Percentiles rank a stretch among this genome's conserved stretches.
These are phyloP conservation scores for Melocanna baccifera DNA, from an alignment of 176 grass and related monocot species.

Conservation along the genomic window DNA sequence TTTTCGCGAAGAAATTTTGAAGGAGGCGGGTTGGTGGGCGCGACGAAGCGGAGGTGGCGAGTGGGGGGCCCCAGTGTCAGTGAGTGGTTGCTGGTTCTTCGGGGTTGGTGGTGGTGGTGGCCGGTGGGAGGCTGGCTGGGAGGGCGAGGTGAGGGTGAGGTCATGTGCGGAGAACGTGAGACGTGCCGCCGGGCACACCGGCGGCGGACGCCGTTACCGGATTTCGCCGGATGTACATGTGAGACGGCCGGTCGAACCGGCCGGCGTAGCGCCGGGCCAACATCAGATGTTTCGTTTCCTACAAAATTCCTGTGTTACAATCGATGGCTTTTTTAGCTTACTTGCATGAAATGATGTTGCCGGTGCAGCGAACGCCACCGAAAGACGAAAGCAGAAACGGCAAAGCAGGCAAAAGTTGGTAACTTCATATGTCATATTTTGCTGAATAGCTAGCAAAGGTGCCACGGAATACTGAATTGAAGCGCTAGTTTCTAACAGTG, in stretches of 20 bases:
- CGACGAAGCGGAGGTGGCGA: not conserved
- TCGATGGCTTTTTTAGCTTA: not conserved
- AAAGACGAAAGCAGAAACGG: not conserved
- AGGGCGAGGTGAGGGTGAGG: not conserved
- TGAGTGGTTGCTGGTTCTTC: not conserved
- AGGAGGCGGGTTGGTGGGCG: slow-evolving; percentile 24
- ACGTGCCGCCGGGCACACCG: not conserved
- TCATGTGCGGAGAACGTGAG: not conserved
- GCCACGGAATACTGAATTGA: not conserved
- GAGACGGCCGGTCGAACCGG: not conserved
- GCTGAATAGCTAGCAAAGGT: not conserved
- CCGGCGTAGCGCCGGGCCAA: no score
- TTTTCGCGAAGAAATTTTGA: slow-evolving; percentile 16
- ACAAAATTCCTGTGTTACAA: not conserved
- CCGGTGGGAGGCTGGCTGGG: not conserved
- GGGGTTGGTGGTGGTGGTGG: not conserved
- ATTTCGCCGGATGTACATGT: not conserved
- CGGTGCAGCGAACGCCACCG: not conserved
- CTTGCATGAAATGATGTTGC: not conserved
- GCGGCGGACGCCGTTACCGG: not conserved
- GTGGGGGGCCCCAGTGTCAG: slow-evolving; percentile 17
- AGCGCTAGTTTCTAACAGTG: not conserved
- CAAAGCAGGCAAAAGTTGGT: not conserved
- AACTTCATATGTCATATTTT: not conserved
- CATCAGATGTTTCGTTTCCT: not conserved